These are phyloP conservation scores for Ogataea chonburiensis DNA, from an alignment of 805 yeast species.

Conservation along the genomic window DNA sequence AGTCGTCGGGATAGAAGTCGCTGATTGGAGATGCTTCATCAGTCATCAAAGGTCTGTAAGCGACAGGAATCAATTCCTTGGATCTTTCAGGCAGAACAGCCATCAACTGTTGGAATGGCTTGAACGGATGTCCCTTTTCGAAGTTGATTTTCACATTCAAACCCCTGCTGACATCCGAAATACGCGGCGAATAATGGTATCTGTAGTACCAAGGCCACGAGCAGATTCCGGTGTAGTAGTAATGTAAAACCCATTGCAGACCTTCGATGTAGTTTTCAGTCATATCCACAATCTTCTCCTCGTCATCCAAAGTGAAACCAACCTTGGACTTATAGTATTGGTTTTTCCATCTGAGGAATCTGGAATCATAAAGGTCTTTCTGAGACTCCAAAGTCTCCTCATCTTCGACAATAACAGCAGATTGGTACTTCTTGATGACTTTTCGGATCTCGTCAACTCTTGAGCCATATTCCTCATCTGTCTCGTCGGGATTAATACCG, in stretches of 20 bases:
- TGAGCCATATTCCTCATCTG: conserved; percentile 60
- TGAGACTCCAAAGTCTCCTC: conserved; percentile 50
- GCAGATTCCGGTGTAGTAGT: conserved; percentile 86
- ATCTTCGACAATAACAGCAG: conserved; percentile 61
- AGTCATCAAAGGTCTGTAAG: conserved; percentile 79
- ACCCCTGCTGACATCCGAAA: conserved; percentile 80
- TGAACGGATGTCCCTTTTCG: conserved; percentile 74
- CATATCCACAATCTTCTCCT: conserved; percentile 56
- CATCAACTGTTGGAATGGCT: conserved; percentile 95
- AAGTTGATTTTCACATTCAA: conserved; percentile 62
- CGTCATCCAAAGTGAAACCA: conserved; percentile 61
- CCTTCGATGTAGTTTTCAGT: conserved; percentile 89
- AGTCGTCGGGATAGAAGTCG: conserved; percentile 88
- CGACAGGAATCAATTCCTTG: conserved; percentile 68
- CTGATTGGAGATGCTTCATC: conserved; percentile 82
- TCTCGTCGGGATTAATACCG: conserved; percentile 67
- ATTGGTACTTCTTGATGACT: conserved; percentile 61
- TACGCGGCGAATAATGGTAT: conserved; percentile 92
- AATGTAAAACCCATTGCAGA: conserved; percentile 91
- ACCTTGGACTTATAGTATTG: conserved; percentile 82
- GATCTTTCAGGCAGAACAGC: conserved; percentile 96
- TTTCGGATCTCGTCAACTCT: conserved; percentile 52
- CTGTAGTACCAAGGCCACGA: conserved; percentile 96
- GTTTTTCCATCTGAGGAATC: conserved; percentile 81
- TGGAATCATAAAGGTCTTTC: conserved; percentile 65